Evolutionary conservation across 148 eudicot species (phyloP), one percentile per base, ranked within the genome.

Genomic region (Camellia japonica): DNA sequence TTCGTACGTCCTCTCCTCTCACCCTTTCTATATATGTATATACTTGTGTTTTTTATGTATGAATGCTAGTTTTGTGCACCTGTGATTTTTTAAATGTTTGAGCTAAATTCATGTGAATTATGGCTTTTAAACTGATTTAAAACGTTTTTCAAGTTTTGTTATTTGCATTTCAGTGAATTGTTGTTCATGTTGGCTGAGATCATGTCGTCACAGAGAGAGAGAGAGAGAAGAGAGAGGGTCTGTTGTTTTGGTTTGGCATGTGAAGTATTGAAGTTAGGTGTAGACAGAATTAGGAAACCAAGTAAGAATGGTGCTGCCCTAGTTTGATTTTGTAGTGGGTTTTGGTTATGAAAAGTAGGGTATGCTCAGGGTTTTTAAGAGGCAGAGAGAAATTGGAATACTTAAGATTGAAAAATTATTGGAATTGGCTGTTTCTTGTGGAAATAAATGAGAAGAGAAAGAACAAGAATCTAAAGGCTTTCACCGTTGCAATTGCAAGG

Each of bases 1-100:
- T 76, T 88, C 93, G 97, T 95, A 85, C 4, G 89, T 60, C 38
- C 38, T 79, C 68, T 42, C n/a, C 68, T 52, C 38, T 65, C 8
- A 13, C 16, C 66, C 51, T 43, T 55, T 11, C 43, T 47, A 43
- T 51, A 44, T 71, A 44, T 64, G 13, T 15, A 12, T 14, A 68
- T 38, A 6, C 19, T 5, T 23, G 9, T 4, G 1, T 19, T 71
- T 46, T 30, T 18, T 46, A 3, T 71, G 1, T 71, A 51, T 19
- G 23, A 63, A 64, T 77, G 7, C 11, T 30, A 23, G 61, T 14
- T 49, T 16, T 43, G 14, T 41, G 42, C 59, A 44, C 20, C 55
- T 76, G 20, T 46, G 79, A 13, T 64, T 77, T 23, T 77, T 14
- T n/a, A 14, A 65, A 8, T 3, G 14, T n/a, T 30, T 66, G 52